Evolutionary conservation across 371 early-diverging fungal species (phyloP), one percentile per base, ranked within the genome.

Genomic region (Syncephalastrum racemosum): DNA sequence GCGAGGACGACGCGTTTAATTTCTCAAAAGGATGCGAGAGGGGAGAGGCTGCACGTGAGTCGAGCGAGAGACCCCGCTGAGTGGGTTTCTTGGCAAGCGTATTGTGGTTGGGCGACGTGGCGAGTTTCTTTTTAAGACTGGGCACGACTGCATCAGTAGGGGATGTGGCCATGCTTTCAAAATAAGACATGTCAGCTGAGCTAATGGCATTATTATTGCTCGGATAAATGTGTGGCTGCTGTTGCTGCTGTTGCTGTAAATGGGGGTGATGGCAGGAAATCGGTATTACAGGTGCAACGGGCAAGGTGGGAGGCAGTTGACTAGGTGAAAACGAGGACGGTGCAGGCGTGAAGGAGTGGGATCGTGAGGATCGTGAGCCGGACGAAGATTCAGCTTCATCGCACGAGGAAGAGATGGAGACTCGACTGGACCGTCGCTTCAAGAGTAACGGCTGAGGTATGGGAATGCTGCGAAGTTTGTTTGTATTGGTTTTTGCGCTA

Each of bases 371-470:
- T 19, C 41, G 23, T 20, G 52, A 53, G 40, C 54, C 25, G 20
- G 60, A 44, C 46, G 20, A 36, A 46, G 46, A 45, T 19, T 50
- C 50, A 2, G 39, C 8, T 25, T 20, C 42, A 46, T 73, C 70
- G 46, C 69, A 70, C 14, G 16, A 53, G 7, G 72, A 71, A 6
- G 64, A 69, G 23, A 71, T 42, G 2, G 72, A 71, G 1, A 68
- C 65, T 59, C 62, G 58, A 44, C 75, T 75, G 5, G 70, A 62
- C 13, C 68, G 70, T 23, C 72, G 53, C 36, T 75, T 75, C 18
- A 75, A 40, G 22, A 71, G 57, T 24, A 75, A 51, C 46, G 75
- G 72, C 14, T 71, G 72, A 6, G 76, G 76, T 53, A 75, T 75
- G 40, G 76, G 76, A 1, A 75, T 70, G 58, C 66, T 71, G 24